These are phyloP conservation scores for Plasmodium coatneyi DNA, from an alignment of 169 alveolate species.

Conservation along the genomic window DNA sequence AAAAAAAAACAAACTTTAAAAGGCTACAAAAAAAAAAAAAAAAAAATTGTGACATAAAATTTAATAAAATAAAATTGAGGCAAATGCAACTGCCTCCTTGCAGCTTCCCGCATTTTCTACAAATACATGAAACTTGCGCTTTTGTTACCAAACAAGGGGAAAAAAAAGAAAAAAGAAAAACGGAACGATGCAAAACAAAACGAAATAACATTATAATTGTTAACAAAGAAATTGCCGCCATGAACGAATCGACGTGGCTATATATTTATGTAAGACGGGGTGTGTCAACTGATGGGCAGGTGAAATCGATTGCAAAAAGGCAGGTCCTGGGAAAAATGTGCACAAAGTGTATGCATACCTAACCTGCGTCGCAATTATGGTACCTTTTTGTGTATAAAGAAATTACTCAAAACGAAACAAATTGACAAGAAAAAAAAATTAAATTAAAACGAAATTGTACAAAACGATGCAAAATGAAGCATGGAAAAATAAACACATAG, in stretches of 20 bases:
- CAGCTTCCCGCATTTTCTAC: not conserved
- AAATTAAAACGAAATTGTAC: not conserved
- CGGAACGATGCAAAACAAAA: not conserved
- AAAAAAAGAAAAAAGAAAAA: not conserved
- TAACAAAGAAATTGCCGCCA: not conserved
- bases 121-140: not conserved
- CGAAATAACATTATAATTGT: not conserved
- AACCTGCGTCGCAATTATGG: not conserved
- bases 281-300: not conserved
- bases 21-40: not conserved
- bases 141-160: not conserved
- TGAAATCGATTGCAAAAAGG: not conserved
- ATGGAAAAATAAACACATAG: not conserved
- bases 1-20: not conserved
- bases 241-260: not conserved
- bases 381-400: not conserved
- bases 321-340: not conserved
- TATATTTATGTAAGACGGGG: not conserved
- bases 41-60: not conserved
- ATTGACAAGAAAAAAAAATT: slow-evolving; percentile 1
- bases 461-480: not conserved
- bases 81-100: not conserved
- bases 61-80: not conserved
- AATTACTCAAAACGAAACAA: not conserved
- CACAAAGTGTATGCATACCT: not conserved